Evolutionary conservation across 139 green algal species (phyloP), one percentile per base, ranked within the genome.

Genomic region (Nannochloris sp.): DNA sequence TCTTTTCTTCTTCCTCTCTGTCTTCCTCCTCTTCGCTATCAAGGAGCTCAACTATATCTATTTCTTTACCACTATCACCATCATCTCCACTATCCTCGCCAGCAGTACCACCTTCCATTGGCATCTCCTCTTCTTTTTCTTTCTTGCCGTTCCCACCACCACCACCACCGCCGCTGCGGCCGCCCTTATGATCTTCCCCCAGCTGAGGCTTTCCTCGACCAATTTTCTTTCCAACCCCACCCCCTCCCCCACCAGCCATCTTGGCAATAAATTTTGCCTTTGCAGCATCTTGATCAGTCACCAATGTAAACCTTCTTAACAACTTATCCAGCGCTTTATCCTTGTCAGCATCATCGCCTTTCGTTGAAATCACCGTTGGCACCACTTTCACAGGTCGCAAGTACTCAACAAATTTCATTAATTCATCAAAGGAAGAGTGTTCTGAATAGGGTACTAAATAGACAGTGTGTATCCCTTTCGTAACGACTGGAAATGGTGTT

Each of bases 361-460:
- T n/a, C n/a, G n/a, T n/a, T n/a, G n/a, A n/a, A n/a, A n/a, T 76
- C 23, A 97, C 90, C 1, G 90, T 97, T 3, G 90, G 90, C 2
- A 95, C 77, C 2, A 88, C 83, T 77, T 87, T 56, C 14, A 85
- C 71, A 1, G 85, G 85, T 14, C 63, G 39, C 25, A 93, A 53
- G 39, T 82, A 87, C 2, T 37, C n/a, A 6, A 97, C 84, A 64
- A 87, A 95, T 31, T 88, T 78, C 14, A 57, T 67, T 24, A 97
- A 81, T 78, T 97, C 91, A 0, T 47, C 25, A 62, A 81, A 96
- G 74, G 54, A 84, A 59, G 65, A 86, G 74, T 97, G 91, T 77
- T 97, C 91, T 23, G 66, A 85, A 86, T 96, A 96, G 2, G 91
- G 89, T 39, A 96, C 82, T 37, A 95, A 80, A 65, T 94, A 46